Evolutionary conservation across 306 rosid genomes (phyloP).

Genomic region (Canavalia ensiformis): DNA sequence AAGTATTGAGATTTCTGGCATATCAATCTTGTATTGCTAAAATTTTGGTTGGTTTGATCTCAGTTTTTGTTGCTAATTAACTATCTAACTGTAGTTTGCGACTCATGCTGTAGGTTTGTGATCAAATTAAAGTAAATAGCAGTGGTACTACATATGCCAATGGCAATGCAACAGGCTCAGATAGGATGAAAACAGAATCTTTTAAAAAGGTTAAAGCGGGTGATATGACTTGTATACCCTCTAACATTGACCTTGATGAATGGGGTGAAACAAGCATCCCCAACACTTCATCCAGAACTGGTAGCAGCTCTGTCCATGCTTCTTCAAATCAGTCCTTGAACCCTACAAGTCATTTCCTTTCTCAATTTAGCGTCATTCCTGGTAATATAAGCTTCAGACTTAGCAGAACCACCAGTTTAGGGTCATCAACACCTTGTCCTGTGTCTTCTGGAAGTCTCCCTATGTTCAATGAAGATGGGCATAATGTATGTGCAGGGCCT

Average conservation of each 20-base stretch:
- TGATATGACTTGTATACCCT: slow-evolving; percentile 59
- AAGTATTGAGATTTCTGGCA: background rate
- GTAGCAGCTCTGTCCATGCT: slow-evolving; percentile 59
- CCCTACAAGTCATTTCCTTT: slow-evolving; percentile 74
- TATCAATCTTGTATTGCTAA: background rate
- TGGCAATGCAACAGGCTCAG: slow-evolving; percentile 43
- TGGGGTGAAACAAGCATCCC: slow-evolving; percentile 59
- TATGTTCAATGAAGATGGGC: slow-evolving; percentile 60
- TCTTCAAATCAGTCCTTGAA: slow-evolving; percentile 64
- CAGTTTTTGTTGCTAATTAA: slow-evolving; percentile 18
- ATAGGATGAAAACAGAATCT: slow-evolving; percentile 53
- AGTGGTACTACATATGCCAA: slow-evolving; percentile 44
- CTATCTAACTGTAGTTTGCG: slow-evolving; percentile 23
- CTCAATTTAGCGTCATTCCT: slow-evolving; percentile 79
- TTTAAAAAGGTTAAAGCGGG: slow-evolving; percentile 58
- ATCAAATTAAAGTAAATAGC: slow-evolving; percentile 56
- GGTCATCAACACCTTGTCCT: slow-evolving; percentile 74
- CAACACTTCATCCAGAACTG: slow-evolving; percentile 56
- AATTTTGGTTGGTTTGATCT: slow-evolving; percentile 2
- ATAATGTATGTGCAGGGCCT: slow-evolving; percentile 52
- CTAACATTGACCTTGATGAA: slow-evolving; percentile 56
- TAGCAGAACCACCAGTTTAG: slow-evolving; percentile 78
- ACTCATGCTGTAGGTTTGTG: slow-evolving; percentile 60
- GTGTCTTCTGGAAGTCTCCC: slow-evolving; percentile 66
- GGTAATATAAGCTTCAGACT: slow-evolving; percentile 79